Conservation (phyloP, 2,329 filamentous ascomycete genomes). For the Colletotrichum gloeosporioides region DNA sequence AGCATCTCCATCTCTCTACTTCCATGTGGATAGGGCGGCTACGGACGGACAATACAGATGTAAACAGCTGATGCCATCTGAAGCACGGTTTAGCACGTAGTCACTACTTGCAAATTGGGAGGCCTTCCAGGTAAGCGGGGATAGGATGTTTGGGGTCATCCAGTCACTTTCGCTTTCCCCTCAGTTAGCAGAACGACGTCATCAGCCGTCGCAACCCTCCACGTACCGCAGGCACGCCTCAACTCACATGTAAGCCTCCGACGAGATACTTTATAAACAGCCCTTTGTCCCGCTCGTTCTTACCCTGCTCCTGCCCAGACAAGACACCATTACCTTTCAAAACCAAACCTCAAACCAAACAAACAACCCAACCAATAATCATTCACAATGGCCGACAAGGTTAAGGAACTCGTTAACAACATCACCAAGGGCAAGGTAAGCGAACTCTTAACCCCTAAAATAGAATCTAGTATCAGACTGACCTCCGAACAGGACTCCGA, state of each 20-base stretch:
- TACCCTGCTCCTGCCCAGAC: background rate
- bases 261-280: conserved; percentile 13
- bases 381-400: conserved; percentile 21
- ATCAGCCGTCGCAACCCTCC: conserved; percentile 18
- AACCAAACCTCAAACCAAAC: background rate
- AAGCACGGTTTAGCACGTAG: background rate
- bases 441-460: background rate
- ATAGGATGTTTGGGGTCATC: background rate
- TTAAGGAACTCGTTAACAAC: conserved; percentile 25
- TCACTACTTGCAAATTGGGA: background rate
- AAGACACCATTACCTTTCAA: background rate
- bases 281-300: background rate
- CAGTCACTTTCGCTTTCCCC: background rate
- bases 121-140: conserved; percentile 14
- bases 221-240: background rate
- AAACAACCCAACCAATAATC: background rate
- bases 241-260: conserved; percentile 16
- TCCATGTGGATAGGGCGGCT: background rate
- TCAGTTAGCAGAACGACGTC: conserved; percentile 7
- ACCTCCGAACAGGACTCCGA: conserved; percentile 8
- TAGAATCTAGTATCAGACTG: background rate
- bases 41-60: background rate
- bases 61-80: background rate
- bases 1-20: background rate
- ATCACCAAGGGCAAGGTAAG: conserved; percentile 22